Conservation (phyloP, 2,329 filamentous ascomycete genomes). For the Fusarium hostae region DNA sequence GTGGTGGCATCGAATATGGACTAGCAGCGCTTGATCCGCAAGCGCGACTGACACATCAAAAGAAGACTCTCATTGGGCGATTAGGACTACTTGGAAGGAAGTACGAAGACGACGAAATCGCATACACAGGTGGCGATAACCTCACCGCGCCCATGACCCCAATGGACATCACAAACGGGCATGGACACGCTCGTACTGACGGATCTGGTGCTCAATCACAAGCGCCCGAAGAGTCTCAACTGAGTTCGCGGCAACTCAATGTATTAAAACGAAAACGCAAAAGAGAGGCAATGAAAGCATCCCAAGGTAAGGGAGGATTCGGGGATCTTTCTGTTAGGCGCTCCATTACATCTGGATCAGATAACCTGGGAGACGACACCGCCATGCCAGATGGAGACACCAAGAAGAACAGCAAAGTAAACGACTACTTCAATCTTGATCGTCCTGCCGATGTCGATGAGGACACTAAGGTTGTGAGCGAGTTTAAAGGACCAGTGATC, state of each 20-base stretch:
- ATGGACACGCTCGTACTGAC: slow-evolving; percentile 50
- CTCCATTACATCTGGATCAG: slow-evolving; percentile 69
- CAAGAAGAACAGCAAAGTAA: slow-evolving; percentile 71
- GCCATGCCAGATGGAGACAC: slow-evolving; percentile 62
- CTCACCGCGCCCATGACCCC: slow-evolving; percentile 57
- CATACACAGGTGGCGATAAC: slow-evolving; percentile 63
- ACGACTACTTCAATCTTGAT: slow-evolving; percentile 93
- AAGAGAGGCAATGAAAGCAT: slow-evolving; percentile 86
- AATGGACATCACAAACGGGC: slow-evolving; percentile 54
- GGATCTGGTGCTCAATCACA: slow-evolving; percentile 53
- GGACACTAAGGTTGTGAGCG: slow-evolving; percentile 89
- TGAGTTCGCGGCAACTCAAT: slow-evolving; percentile 95
- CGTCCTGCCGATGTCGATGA: slow-evolving; percentile 83
- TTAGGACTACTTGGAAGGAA: slow-evolving; percentile 87
- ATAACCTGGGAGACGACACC: slow-evolving; percentile 70
- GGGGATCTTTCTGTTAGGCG: slow-evolving; percentile 83
- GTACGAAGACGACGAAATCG: slow-evolving; percentile 84
- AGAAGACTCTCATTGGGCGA: slow-evolving; percentile 84
- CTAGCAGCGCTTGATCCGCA: slow-evolving; percentile 84
- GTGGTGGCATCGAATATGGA: slow-evolving; percentile 86
- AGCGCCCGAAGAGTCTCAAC: slow-evolving; percentile 70
- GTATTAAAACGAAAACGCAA: slow-evolving; percentile 95
- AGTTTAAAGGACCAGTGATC: slow-evolving; percentile 87
- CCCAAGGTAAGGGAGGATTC: slow-evolving; percentile 85
- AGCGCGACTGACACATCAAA: slow-evolving; percentile 84